Evolutionary conservation across 306 rosid species (phyloP).

Genomic region (Begonia peltatifolia): DNA sequence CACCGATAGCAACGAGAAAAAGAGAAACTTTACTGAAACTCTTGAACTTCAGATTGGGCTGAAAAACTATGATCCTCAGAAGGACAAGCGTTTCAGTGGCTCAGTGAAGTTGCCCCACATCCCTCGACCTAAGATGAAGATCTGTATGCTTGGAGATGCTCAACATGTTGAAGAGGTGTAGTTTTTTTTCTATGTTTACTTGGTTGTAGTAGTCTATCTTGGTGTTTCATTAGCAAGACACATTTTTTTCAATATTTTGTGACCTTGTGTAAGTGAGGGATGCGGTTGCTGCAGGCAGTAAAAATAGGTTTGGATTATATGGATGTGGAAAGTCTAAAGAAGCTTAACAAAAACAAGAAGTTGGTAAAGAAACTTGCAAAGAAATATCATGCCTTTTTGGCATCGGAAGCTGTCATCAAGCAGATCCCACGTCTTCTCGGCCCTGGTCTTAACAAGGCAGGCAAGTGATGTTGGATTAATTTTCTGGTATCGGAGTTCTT

Average conservation of each 20-base stretch:
- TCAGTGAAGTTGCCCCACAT: slow-evolving; percentile 65
- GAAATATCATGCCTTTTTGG: slow-evolving; percentile 63
- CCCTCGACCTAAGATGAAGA: slow-evolving; percentile 69
- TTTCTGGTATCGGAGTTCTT: not conserved
- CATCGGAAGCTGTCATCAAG: slow-evolving; percentile 72
- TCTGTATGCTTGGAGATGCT: slow-evolving; percentile 86
- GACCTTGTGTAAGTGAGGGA: too few relatives aligned
- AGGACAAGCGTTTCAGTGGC: slow-evolving; percentile 75
- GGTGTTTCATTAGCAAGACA: too few relatives aligned
- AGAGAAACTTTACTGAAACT: slow-evolving; percentile 54
- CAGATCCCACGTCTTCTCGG: slow-evolving; percentile 76
- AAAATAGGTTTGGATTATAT: slow-evolving; percentile 52
- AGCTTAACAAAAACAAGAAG: slow-evolving; percentile 63
- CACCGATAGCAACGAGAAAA: slow-evolving; percentile 33
- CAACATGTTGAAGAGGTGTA: slow-evolving; percentile 77
- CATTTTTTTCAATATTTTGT: too few relatives aligned
- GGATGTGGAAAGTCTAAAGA: slow-evolving; percentile 65
- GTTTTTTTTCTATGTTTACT: too few relatives aligned
- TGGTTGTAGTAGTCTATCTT: too few relatives aligned
- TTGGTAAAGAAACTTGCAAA: slow-evolving; percentile 60
- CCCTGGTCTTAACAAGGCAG: slow-evolving; percentile 83
- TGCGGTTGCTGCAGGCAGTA: slow-evolving; percentile 32
- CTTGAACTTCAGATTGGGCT: slow-evolving; percentile 67
- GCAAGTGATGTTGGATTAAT: slow-evolving; percentile 19
- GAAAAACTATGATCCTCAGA: slow-evolving; percentile 71